Evolutionary conservation across 106 monocot genomes (phyloP), one percentile per base, ranked within the genome.

Genomic region (Dendrobium chrysotoxum): DNA sequence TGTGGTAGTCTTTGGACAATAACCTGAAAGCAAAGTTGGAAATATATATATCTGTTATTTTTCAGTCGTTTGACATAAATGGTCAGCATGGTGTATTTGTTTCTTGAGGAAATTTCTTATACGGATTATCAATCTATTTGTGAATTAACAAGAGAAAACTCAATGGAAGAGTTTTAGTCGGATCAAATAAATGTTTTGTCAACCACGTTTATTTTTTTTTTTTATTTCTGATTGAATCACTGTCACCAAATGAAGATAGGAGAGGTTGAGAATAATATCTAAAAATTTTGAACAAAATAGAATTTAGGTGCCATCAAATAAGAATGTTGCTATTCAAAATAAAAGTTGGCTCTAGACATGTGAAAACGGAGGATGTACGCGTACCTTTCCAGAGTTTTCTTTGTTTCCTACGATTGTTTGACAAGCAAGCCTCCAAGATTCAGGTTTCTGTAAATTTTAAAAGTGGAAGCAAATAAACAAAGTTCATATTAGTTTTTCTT

Each of bases 381-480:
- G 20, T 86, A 92, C 96, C 94, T 93, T 94, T 68, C 96, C 96
- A 44, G 89, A 79, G 79, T 94, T 97, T 76, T 92, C 92, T 79
- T 94, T 92, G 72, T 94, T 90, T 53, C 96, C 96, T 4, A 97
- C 92, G 72, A 97, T 92, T 23, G 92, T 97, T 82, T 97, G 96
- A 82, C 96, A 94, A 53, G 96, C 92, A 68, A 97, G 94, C 81
- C 96, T 92, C 94, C 96, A 97, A 53, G 94, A 89, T 40, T 87
- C 96, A 5, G 94, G 96, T 77, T 97, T 97, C 96, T 97, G 85
- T 35, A 50, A 76, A 72, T 53, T 16, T 39, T 30, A 44, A 35
- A 1, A 12, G 58, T 28, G 8, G 21, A 61, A 64, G 40, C 13
- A 20, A 73, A 26, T 13, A 25, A 15, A 10, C 23, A 64, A 17